phyloP scores from a whole-genome alignment of 1,284 basidiomycete genomes.

The Puccinia polysora region DNA sequence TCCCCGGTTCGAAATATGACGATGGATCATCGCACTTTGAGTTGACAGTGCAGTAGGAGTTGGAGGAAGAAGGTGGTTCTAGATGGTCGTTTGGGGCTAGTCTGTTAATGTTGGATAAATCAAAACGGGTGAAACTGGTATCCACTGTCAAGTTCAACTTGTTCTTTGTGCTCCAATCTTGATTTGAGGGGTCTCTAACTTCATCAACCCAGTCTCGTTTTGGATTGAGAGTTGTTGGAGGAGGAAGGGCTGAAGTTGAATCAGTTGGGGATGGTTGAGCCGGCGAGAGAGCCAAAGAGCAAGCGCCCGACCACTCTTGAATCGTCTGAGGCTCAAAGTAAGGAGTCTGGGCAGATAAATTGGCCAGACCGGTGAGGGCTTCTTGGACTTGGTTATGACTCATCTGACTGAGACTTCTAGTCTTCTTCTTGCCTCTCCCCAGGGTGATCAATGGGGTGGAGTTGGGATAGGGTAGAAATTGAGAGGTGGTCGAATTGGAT shows the following conservation, averaged over 20 bases:
- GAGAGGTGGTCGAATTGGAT: background rate
- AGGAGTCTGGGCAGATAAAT: background rate
- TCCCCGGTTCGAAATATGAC: background rate
- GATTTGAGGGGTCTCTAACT: background rate
- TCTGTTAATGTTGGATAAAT: background rate
- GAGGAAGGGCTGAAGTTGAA: background rate
- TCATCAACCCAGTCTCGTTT: background rate
- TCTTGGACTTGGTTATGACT: background rate
- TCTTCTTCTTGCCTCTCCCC: conserved; percentile 4
- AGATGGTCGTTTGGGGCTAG: background rate
- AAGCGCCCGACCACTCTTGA: conserved; percentile 29
- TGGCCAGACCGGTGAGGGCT: background rate
- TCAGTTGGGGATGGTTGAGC: background rate
- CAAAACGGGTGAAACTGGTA: conserved; percentile 5
- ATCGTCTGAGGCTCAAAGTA: conserved; percentile 21
- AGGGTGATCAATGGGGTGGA: conserved; percentile 23
- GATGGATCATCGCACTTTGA: background rate
- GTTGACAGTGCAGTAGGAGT: background rate
- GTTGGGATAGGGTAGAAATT: conserved; percentile 9
- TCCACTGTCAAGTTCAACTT: conserved; percentile 28
- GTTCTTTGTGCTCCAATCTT: conserved; percentile 35
- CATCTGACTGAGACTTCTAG: background rate
- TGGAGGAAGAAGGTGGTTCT: background rate
- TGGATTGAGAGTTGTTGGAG: background rate
- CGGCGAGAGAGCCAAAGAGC: conserved; percentile 10